Conservation (phyloP, 176 grass and related monocot genomes). For the Microstegium vimineum region DNA sequence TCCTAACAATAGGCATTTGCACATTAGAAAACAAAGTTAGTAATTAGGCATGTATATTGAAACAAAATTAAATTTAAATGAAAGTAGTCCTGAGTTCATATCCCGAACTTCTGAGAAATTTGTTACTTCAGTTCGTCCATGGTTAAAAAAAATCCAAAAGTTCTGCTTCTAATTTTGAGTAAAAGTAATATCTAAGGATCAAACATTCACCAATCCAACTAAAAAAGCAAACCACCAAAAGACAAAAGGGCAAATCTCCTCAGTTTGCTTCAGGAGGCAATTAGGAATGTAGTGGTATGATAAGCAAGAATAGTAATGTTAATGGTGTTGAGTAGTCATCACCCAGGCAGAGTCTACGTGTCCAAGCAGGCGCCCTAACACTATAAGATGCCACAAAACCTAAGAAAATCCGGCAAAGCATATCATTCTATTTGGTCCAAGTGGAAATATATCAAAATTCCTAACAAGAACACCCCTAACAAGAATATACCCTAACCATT, state of each 20-base stretch:
- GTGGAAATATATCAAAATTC: background rate
- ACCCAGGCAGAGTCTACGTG: too few relatives aligned
- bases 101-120: background rate
- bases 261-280: background rate
- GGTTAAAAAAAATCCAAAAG: too few relatives aligned
- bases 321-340: too few relatives aligned
- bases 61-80: background rate
- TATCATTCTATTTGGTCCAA: background rate
- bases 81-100: background rate
- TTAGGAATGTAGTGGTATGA: background rate
- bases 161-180: background rate
- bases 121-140: too few relatives aligned
- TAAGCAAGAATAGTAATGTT: background rate
- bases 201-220: background rate
- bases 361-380: too few relatives aligned
- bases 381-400: background rate
- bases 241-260: background rate
- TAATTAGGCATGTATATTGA: background rate
- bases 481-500: too few relatives aligned
- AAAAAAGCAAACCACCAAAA: background rate
- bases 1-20: conserved; percentile 15
- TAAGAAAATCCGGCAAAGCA: too few relatives aligned
- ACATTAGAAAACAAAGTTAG: background rate
- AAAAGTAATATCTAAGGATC: background rate
- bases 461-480: background rate